phyloP scores from a whole-genome alignment of 1,284 basidiomycete species.

The Apiotrichum montevideense region DNA sequence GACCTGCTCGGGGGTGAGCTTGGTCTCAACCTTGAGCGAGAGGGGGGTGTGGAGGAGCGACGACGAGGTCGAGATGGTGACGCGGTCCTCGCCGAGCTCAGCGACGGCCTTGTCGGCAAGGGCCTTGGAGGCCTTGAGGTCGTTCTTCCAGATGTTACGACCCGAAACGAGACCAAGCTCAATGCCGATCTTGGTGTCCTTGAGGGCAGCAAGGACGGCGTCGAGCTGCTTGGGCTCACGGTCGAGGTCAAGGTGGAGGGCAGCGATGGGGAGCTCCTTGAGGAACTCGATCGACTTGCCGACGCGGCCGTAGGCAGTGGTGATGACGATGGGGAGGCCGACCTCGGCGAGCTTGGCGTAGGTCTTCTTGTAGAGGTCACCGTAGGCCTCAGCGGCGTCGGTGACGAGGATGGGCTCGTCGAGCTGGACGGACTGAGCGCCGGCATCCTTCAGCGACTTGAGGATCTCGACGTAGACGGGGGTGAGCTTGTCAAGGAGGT shows the following conservation, averaged over 20 bases:
- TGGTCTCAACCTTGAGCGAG: slow-evolving; percentile 86
- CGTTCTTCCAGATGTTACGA: slow-evolving; percentile 99
- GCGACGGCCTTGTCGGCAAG: slow-evolving; percentile 79
- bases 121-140: slow-evolving; percentile 78
- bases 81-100: slow-evolving; percentile 74
- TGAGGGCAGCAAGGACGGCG: slow-evolving; percentile 73
- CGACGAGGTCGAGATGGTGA: slow-evolving; percentile 91
- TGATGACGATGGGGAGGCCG: slow-evolving; percentile 84
- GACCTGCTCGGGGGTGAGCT: slow-evolving; percentile 82
- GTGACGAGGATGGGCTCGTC: slow-evolving; percentile 96
- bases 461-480: slow-evolving; percentile 91
- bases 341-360: slow-evolving; percentile 78
- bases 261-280: slow-evolving; percentile 86
- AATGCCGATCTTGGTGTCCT: slow-evolving; percentile 70
- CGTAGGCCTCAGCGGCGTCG: slow-evolving; percentile 73
- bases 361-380: slow-evolving; percentile 72
- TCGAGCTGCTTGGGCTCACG: slow-evolving; percentile 89
- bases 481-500: slow-evolving; percentile 81
- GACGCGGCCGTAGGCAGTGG: slow-evolving; percentile 95
- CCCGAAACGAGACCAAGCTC: slow-evolving; percentile 97
- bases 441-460: slow-evolving; percentile 83
- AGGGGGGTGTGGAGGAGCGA: slow-evolving; percentile 98
- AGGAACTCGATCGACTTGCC: slow-evolving; percentile 86
- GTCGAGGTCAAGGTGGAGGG: slow-evolving; percentile 95
- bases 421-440: slow-evolving; percentile 90